Conservation (phyloP, 345 rosid species). For the Citrus hindsii region DNA sequence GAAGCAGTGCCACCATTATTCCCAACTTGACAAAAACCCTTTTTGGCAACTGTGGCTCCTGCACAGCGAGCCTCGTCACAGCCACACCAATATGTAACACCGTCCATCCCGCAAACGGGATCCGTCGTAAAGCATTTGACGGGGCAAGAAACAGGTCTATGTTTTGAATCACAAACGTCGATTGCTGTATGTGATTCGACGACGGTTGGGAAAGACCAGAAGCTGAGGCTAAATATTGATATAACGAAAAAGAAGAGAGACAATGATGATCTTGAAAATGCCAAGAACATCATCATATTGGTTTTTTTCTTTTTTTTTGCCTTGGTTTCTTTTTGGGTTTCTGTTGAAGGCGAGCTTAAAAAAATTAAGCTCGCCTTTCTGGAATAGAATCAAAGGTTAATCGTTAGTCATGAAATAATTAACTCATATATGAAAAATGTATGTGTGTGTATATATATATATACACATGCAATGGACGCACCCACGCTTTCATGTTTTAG, state of each 20-base stretch:
- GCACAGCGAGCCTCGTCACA: constrained; percentile 27
- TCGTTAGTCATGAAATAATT: not conserved
- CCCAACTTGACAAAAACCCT: constrained; percentile 25
- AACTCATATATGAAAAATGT: not conserved
- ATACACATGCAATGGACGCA: not conserved
- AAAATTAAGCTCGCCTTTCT: not conserved
- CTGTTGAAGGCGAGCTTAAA: not conserved
- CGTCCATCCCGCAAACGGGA: constrained; percentile 32
- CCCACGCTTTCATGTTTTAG: too few species aligned
- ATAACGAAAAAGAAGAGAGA: not conserved
- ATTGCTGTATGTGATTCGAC: not conserved
- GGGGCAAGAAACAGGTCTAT: not conserved
- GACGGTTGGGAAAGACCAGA: not conserved
- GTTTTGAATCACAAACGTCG: not conserved
- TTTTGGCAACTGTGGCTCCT: constrained; percentile 16
- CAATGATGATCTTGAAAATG: not conserved
- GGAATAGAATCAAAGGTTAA: not conserved
- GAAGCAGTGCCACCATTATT: constrained; percentile 17
- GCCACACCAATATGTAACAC: constrained; percentile 35
- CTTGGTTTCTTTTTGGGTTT: too few species aligned
- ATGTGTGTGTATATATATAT: too few species aligned
- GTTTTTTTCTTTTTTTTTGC: too few species aligned
- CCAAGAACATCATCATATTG: not conserved
- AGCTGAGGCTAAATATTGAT: not conserved
- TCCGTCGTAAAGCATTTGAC: constrained; percentile 23